phyloP scores from a whole-genome alignment of 2,329 filamentous ascomycete genomes.

The Cladosporium austrohemisphaericum region DNA sequence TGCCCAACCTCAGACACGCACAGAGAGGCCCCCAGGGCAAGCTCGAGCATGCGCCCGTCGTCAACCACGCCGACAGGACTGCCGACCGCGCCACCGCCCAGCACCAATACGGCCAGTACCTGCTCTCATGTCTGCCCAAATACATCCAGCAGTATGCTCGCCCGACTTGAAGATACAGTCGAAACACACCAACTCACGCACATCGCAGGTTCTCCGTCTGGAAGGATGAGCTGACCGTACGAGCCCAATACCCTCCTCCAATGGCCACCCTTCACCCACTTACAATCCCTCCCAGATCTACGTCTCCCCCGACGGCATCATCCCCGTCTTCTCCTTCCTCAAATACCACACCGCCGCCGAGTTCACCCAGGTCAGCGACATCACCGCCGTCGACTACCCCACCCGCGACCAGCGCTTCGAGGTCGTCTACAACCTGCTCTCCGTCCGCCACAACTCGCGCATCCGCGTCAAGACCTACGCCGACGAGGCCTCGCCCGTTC shows the following conservation, averaged over 20 bases:
- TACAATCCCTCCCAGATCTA: constrained; percentile 25
- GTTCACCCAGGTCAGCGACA: constrained; percentile 87
- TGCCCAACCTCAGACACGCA: constrained; percentile 44
- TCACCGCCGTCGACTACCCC: constrained; percentile 94
- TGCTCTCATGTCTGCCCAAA: constrained; percentile 95
- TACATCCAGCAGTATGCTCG: constrained; percentile 79
- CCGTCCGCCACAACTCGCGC: constrained; percentile 91
- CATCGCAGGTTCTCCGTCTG: constrained; percentile 77
- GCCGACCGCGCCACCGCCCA: constrained; percentile 79
- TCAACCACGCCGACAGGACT: constrained; percentile 94
- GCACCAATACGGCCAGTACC: constrained; percentile 92
- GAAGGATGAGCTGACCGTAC: constrained; percentile 87
- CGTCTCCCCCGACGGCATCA: constrained; percentile 79
- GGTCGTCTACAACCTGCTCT: constrained; percentile 95
- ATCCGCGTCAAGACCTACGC: constrained; percentile 99
- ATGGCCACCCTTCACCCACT: constrained; percentile 69
- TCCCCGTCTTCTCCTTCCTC: constrained; percentile 89
- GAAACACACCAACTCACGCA: not conserved
- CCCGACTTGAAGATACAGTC: too few relatives aligned
- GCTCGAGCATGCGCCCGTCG: constrained; percentile 66
- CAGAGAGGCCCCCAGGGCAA: constrained; percentile 44
- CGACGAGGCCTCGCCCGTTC: constrained; percentile 90
- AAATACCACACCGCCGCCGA: constrained; percentile 98
- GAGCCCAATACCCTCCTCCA: constrained; percentile 84
- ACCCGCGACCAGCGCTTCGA: constrained; percentile 95